Evolutionary conservation across 805 yeast genomes (phyloP), one percentile per base, ranked within the genome.

Genomic region (Barnettozyma wickerhamii): DNA sequence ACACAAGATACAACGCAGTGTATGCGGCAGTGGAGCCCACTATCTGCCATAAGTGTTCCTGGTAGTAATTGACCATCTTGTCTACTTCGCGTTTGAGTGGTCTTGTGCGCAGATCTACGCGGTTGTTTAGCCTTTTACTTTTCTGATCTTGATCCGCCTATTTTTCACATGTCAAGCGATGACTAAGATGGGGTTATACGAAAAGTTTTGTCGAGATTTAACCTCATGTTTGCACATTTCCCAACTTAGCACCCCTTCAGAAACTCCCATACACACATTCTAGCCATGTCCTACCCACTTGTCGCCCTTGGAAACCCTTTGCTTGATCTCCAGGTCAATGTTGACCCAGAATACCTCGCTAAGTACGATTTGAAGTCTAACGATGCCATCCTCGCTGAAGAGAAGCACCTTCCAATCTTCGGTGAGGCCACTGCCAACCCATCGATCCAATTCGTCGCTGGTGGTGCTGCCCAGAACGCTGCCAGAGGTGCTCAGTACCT

Each of bases 381-480:
- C 64, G 98, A 91, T 66, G 98, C 99, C 52, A 89, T 93, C 55
- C 77, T 93, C 50, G 72, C 67, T 32, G 95, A 86, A 53, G 89
- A 79, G 50, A 75, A 81, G 63, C 96, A 88, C 69, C 67, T 80
- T 79, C 85, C 91, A 41, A 85, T 93, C 61, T 93, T 72, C 65
- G 82, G 77, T 44, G 98, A 93, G 65, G 75, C 86, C 51, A 68
- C 88, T 41, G 64, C 71, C 28, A 69, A 68, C 61, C 69, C 74
- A 28, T 76, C 73, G 45, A 79, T 87, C 48, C 76, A 79, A 56
- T 66, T 80, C 47, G 78, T 91, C 53, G 99, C 99, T 47, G 99
- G 99, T 55, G 99, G 99, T 64, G 99, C 99, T 57, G 99, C 97
- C 46, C 99, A 93, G 72, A 93, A 93, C 74, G 79, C 98, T 50